A percentile compares a stretch with the other conserved stretches of the same genome.
These are phyloP conservation scores for Spergularia azorica DNA, from an alignment of 179 eudicot species.

Conservation along the genomic window DNA sequence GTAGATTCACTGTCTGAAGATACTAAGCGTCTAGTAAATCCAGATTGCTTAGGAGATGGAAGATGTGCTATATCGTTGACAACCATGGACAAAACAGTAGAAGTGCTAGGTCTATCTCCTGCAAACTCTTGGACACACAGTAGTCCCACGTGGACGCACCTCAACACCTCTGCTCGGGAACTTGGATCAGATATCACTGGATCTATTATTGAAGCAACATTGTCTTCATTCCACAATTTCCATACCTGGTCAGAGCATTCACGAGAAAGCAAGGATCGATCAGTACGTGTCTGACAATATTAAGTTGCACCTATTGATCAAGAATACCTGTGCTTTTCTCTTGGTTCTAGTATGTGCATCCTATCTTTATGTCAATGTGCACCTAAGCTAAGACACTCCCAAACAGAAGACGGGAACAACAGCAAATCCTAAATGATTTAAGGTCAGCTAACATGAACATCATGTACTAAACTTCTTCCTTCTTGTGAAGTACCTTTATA, in stretches of 20 bases:
- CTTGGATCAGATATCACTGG: constrained; percentile 16
- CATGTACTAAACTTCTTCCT: no score
- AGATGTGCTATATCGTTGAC: constrained; percentile 13
- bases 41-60: constrained; percentile 19
- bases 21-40: constrained; percentile 15
- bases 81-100: constrained; percentile 15
- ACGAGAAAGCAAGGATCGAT: neutral
- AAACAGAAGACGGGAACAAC: no score
- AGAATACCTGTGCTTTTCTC: neutral
- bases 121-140: constrained; percentile 16
- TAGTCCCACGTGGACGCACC: constrained; percentile 24
- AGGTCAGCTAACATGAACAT: no score
- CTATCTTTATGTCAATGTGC: no score
- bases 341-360: neutral
- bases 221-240: constrained; percentile 13
- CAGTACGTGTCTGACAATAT: neutral
- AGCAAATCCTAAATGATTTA: no score
- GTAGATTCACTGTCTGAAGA: constrained; percentile 14
- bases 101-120: constrained; percentile 14
- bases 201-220: constrained; percentile 15
- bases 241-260: constrained; percentile 10
- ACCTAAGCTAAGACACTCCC: no score
- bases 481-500: no score
- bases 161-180: constrained; percentile 1
- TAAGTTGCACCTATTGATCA: neutral